phyloP scores from a whole-genome alignment of 2,329 filamentous ascomycete species.

The Penicillium sp. region DNA sequence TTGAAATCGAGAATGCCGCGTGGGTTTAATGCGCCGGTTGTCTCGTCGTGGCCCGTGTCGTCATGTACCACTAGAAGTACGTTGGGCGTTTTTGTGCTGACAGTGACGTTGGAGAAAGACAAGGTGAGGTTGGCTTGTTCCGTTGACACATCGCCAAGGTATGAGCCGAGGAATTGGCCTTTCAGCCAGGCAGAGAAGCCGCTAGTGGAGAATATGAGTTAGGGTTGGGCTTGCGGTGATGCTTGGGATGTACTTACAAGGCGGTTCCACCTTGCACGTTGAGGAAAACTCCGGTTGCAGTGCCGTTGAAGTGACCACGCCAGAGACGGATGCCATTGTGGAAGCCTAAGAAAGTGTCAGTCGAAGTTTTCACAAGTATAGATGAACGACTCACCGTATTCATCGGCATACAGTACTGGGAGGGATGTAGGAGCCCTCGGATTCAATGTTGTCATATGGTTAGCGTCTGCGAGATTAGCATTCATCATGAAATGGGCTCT shows the following conservation, averaged over 20 bases:
- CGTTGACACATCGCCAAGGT: conserved; percentile 42
- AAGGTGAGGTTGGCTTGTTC: conserved; percentile 38
- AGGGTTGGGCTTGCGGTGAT: background rate
- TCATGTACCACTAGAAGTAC: conserved; percentile 61
- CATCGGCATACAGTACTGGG: conserved; percentile 48
- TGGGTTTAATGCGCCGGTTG: conserved; percentile 30
- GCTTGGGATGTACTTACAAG: conserved; percentile 30
- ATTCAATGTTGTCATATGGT: conserved; percentile 44
- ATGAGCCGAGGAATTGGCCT: conserved; percentile 56
- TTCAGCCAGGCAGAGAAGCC: conserved; percentile 61
- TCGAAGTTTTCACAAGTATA: background rate
- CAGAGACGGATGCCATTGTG: conserved; percentile 48
- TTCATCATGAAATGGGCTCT: background rate
- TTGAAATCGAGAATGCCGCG: conserved; percentile 48
- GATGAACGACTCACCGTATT: conserved; percentile 35
- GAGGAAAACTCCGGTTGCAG: conserved; percentile 43
- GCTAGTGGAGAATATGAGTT: conserved; percentile 24
- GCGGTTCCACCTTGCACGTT: conserved; percentile 55
- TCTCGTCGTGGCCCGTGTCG: conserved; percentile 42
- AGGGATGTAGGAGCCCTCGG: conserved; percentile 44
- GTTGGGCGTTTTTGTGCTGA: conserved; percentile 52
- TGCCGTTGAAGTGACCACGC: conserved; percentile 44
- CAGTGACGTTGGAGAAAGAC: conserved; percentile 52
- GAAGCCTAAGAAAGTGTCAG: conserved; percentile 28
- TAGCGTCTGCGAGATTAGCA: conserved; percentile 28